Conservation (phyloP, 2,329 filamentous ascomycete genomes). For the Penicillium sp. region DNA sequence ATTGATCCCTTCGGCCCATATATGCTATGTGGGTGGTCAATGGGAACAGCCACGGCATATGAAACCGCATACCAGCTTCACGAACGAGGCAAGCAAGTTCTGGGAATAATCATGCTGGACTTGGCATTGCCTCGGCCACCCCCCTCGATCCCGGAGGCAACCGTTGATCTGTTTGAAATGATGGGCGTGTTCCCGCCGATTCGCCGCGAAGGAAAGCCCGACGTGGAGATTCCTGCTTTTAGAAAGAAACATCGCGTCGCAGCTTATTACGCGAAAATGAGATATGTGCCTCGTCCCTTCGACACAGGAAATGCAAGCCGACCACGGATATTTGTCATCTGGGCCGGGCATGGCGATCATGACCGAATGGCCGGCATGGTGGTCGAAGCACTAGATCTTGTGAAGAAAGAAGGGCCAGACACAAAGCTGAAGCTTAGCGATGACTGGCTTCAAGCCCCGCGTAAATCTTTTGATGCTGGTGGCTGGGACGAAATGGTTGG, state of each 20-base stretch:
- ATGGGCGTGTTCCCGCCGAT: conserved; percentile 12
- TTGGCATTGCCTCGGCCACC: neutral
- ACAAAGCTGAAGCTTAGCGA: neutral
- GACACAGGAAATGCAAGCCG: neutral
- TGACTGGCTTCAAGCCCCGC: conserved; percentile 9
- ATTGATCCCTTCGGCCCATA: conserved; percentile 12
- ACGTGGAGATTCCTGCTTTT: conserved; percentile 13
- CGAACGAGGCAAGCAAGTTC: conserved; percentile 7
- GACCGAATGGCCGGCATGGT: conserved; percentile 8
- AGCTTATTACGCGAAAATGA: conserved; percentile 9
- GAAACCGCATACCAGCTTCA: conserved; percentile 9
- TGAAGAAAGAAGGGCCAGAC: conserved; percentile 1
- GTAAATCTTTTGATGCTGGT: conserved; percentile 11
- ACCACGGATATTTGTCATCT: conserved; percentile 11
- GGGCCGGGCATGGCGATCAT: conserved; percentile 15
- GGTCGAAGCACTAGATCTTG: conserved; percentile 1
- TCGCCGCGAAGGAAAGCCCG: conserved; percentile 8
- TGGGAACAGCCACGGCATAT: conserved; percentile 11
- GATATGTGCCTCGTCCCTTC: conserved; percentile 8
- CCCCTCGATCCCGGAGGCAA: neutral
- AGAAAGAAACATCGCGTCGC: conserved; percentile 10
- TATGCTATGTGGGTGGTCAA: conserved; percentile 15
- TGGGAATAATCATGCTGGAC: conserved; percentile 8
- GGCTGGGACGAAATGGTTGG: conserved; percentile 18
- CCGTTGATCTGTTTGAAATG: conserved; percentile 12